phyloP scores from a whole-genome alignment of 2,329 filamentous ascomycete genomes.

The Aschersonia sp. region DNA sequence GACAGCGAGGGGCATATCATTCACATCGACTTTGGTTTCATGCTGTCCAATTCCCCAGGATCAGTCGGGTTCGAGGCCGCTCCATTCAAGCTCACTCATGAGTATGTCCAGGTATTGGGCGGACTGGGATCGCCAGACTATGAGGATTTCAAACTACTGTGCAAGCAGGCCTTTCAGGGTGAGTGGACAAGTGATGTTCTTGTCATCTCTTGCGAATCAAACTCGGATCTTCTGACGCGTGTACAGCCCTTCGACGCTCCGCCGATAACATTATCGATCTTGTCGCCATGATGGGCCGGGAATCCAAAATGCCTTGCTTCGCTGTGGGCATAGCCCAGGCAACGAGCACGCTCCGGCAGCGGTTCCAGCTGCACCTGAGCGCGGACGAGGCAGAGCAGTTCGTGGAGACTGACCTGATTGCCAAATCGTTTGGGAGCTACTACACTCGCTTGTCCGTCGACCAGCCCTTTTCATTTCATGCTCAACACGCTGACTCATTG shows the following conservation, averaged over 20 bases:
- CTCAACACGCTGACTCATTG: not conserved
- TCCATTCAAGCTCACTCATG: constrained; percentile 73
- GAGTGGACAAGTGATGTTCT: constrained; percentile 10
- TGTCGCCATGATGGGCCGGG: constrained; percentile 70
- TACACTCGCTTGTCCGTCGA: constrained; percentile 63
- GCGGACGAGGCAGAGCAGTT: constrained; percentile 69
- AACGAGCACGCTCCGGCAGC: constrained; percentile 52
- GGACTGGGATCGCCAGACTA: constrained; percentile 56
- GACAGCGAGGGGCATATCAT: constrained; percentile 78
- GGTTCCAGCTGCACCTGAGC: constrained; percentile 71
- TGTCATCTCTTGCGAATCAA: not conserved
- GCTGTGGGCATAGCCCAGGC: constrained; percentile 58
- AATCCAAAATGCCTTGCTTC: constrained; percentile 77
- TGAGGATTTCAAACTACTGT: constrained; percentile 61
- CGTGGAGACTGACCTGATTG: constrained; percentile 66
- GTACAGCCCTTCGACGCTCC: constrained; percentile 53
- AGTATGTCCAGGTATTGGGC: constrained; percentile 73
- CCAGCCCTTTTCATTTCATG: not conserved
- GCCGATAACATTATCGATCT: constrained; percentile 71
- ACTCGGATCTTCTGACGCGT: not conserved
- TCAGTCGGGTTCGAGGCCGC: constrained; percentile 77
- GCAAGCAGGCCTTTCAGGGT: constrained; percentile 76
- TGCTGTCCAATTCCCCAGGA: constrained; percentile 75
- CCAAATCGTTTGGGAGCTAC: constrained; percentile 73
- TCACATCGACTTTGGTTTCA: constrained; percentile 83